phyloP scores from a whole-genome alignment of 495 filamentous ascomycete genomes.

The Trichoderma asperelloides region DNA sequence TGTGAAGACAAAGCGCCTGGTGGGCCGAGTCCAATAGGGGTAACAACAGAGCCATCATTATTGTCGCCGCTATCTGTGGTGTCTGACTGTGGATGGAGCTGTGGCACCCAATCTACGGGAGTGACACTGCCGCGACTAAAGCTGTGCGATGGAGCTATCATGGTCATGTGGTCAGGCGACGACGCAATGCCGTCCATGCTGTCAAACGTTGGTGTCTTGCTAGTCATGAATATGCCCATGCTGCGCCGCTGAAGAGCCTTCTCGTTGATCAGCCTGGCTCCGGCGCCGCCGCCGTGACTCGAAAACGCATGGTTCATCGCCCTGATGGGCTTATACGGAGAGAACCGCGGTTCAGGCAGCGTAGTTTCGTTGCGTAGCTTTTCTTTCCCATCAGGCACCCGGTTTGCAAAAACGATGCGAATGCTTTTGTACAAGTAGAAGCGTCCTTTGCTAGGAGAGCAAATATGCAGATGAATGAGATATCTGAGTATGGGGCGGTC shows the following conservation, averaged over 20 bases:
- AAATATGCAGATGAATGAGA: slow-evolving; percentile 89
- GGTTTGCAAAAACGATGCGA: slow-evolving; percentile 93
- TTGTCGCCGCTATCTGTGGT: slow-evolving; percentile 10
- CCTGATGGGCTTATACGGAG: slow-evolving; percentile 65
- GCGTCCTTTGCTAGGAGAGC: slow-evolving; percentile 72
- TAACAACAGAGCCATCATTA: slow-evolving; percentile 13
- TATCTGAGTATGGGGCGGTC: slow-evolving; percentile 82
- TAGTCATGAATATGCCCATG: slow-evolving; percentile 39
- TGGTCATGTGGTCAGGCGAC: slow-evolving; percentile 2
- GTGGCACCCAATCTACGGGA: slow-evolving; percentile 31
- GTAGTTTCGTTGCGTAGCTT: slow-evolving; percentile 86
- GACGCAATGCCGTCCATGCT: slow-evolving; percentile 25
- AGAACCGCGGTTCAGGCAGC: slow-evolving; percentile 78
- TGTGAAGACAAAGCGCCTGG: slow-evolving; percentile 18
- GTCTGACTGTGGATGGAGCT: slow-evolving; percentile 16
- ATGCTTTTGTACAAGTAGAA: slow-evolving; percentile 88
- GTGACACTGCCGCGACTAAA: slow-evolving; percentile 13
- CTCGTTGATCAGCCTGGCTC: slow-evolving; percentile 40
- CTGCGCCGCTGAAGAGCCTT: slow-evolving; percentile 49
- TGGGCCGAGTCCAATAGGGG: slow-evolving; percentile 15
- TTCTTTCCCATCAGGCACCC: slow-evolving; percentile 95
- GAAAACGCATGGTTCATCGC: slow-evolving; percentile 31
- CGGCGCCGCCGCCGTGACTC: slow-evolving; percentile 23
- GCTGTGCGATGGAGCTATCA: slow-evolving; percentile 14
- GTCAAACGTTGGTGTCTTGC: slow-evolving; percentile 24